phyloP scores from a whole-genome alignment of 352 stramenopile genomes.

The Globisporangium ultimum region DNA sequence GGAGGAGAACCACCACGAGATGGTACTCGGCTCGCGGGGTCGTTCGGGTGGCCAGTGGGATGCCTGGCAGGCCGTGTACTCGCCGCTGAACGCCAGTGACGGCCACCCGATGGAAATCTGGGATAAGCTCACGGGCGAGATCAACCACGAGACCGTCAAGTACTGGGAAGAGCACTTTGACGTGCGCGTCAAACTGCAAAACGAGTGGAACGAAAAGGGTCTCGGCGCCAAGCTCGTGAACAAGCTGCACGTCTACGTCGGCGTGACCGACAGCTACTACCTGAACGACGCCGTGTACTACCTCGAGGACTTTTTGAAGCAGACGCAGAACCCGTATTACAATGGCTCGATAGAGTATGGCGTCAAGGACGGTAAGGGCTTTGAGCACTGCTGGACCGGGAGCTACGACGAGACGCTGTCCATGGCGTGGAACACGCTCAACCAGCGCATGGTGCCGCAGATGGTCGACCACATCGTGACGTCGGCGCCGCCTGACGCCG shows the following conservation, averaged over 20 bases:
- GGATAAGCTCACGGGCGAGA: constrained; percentile 66
- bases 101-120: constrained; percentile 58
- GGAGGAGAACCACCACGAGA: constrained; percentile 76
- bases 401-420: constrained; percentile 67
- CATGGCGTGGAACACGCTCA: constrained; percentile 69
- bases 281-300: constrained; percentile 71
- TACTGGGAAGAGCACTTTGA: constrained; percentile 75
- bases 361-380: constrained; percentile 59
- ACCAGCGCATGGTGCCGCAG: constrained; percentile 64
- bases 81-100: constrained; percentile 52
- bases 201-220: constrained; percentile 46
- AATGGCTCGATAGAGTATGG: constrained; percentile 74
- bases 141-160: constrained; percentile 46
- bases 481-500: constrained; percentile 34
- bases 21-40: constrained; percentile 52
- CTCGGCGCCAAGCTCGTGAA: constrained; percentile 67
- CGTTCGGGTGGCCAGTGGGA: constrained; percentile 74
- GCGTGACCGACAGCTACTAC: constrained; percentile 76
- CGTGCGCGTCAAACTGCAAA: constrained; percentile 62
- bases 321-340: constrained; percentile 59
- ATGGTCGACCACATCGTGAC: constrained; percentile 63
- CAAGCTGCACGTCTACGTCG: constrained; percentile 74
- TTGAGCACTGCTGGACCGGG: constrained; percentile 75
- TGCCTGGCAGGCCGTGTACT: constrained; percentile 72
- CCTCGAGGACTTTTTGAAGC: constrained; percentile 63